phyloP scores from a whole-genome alignment of 2,329 filamentous ascomycete species.

The Monosporascus ibericus region DNA sequence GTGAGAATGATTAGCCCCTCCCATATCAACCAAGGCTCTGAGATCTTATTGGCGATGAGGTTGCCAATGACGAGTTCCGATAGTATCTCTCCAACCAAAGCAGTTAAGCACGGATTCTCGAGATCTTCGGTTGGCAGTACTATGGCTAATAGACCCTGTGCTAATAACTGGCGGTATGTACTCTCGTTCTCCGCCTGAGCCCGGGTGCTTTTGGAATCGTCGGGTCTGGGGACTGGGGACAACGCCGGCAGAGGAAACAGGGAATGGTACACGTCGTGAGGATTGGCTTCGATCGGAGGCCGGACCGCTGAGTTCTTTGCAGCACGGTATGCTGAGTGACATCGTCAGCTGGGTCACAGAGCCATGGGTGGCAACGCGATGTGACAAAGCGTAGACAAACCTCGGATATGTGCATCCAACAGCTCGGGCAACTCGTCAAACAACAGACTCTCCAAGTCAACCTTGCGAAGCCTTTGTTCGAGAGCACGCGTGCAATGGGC shows the following conservation, averaged over 20 bases:
- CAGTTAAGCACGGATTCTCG: conserved; percentile 76
- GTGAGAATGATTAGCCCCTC: conserved; percentile 71
- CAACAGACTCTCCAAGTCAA: conserved; percentile 76
- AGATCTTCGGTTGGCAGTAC: conserved; percentile 89
- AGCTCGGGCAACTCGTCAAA: conserved; percentile 84
- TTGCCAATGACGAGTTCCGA: conserved; percentile 86
- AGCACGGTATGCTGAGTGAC: conserved; percentile 61
- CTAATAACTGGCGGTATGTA: conserved; percentile 81
- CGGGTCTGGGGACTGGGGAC: conserved; percentile 63
- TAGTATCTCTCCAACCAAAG: conserved; percentile 80
- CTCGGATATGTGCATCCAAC: conserved; percentile 71
- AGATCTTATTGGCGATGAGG: conserved; percentile 70
- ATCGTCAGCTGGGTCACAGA: conserved; percentile 4
- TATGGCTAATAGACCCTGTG: conserved; percentile 73
- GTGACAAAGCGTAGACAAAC: conserved; percentile 40
- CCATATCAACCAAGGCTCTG: conserved; percentile 85
- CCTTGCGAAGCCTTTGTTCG: conserved; percentile 75
- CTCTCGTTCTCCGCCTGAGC: conserved; percentile 72
- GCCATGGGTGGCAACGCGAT: neutral
- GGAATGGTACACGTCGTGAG: conserved; percentile 73
- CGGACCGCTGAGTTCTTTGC: conserved; percentile 53
- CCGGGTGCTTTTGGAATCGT: conserved; percentile 41
- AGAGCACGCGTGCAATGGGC: conserved; percentile 85
- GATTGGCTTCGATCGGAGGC: conserved; percentile 54
- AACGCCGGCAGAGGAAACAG: conserved; percentile 76